Evolutionary conservation across 768 basidiomycete species (phyloP), one percentile per base, ranked within the genome.

Genomic region (Tremella fuciformis): DNA sequence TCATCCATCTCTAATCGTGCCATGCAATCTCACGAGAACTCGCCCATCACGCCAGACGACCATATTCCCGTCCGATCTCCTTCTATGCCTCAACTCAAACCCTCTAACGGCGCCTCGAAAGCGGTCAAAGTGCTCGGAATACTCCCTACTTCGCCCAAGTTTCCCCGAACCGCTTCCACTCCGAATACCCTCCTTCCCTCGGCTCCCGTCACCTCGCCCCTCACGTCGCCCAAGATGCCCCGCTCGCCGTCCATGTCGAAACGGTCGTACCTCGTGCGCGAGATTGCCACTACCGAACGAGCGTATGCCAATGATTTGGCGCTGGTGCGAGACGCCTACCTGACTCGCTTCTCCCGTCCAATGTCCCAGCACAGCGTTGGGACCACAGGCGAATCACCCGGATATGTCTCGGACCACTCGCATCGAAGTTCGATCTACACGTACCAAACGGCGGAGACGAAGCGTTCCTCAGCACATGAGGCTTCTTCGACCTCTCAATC

Each of bases 251-350:
- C 60, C 38, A 40, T 72, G 53, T 68, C 74, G 0, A 78, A 76
- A 52, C 71, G 77, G 6, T 58, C 70, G 18, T 70, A 78, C 41
- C 68, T 78, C 18, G 67, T 78, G 21, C 65, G 74, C 39, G 77
- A 78, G 60, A 77, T 78, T 34, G 66, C 65, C 13, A 58, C 64
- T 9, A 76, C 75, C 19, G 77, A 78, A 53, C 67, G 76, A 21
- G 62, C 69, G 7, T 78, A 76, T 61, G 76, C 77, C 1, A 63
- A 60, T 18, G 77, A 78, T 54, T 64, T 78, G 8, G 70, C 70
- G 7, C 59, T 77, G 24, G 60, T 78, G 16, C 64, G 77, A 4
- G 76, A 78, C 55, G 76, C 74, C 4, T 77, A 73, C 58, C 51
- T 76, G 39, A 57, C 50, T 24, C 57, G 71, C 2, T 57, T 55